Conservation (phyloP, 2,329 filamentous ascomycete species). For the Tolypocladium tundrense region DNA sequence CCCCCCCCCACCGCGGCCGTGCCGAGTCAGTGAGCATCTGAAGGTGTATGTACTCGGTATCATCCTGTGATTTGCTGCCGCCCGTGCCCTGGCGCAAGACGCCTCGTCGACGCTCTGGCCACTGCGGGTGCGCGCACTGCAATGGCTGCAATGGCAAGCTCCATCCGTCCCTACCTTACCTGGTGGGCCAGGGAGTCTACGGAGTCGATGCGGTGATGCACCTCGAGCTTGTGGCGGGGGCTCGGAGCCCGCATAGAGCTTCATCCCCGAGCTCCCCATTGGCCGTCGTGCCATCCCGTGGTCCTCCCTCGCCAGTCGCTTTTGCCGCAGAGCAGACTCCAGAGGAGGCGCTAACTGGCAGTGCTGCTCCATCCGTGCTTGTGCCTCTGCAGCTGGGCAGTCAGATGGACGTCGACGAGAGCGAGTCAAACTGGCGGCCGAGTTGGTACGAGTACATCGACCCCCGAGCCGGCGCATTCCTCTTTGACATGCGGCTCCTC, state of each 20-base stretch:
- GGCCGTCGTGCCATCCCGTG: background rate
- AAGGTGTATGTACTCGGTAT: background rate
- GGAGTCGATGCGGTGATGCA: background rate
- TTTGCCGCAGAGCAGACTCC: background rate
- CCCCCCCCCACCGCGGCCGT: constrained; percentile 5
- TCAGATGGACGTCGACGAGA: background rate
- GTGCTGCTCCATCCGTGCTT: background rate
- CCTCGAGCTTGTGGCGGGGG: background rate
- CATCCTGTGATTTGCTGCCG: constrained; percentile 5
- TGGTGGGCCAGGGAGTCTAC: background rate
- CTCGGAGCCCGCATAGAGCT: background rate
- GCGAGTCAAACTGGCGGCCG: background rate
- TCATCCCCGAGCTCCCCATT: constrained; percentile 1
- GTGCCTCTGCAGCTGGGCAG: background rate
- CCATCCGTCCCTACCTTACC: background rate
- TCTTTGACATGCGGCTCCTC: background rate
- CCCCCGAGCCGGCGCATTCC: background rate
- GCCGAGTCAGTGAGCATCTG: constrained; percentile 5
- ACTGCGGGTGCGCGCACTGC: background rate
- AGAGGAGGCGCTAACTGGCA: background rate
- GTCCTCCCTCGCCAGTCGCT: background rate
- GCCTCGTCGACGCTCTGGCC: constrained; percentile 1
- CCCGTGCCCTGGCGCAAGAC: background rate
- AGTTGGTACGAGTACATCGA: background rate
- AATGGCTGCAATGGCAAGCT: background rate